Base-by-base conservation (phyloP, 208 protist genomes). In the Trypanosoma scelopori region DNA sequence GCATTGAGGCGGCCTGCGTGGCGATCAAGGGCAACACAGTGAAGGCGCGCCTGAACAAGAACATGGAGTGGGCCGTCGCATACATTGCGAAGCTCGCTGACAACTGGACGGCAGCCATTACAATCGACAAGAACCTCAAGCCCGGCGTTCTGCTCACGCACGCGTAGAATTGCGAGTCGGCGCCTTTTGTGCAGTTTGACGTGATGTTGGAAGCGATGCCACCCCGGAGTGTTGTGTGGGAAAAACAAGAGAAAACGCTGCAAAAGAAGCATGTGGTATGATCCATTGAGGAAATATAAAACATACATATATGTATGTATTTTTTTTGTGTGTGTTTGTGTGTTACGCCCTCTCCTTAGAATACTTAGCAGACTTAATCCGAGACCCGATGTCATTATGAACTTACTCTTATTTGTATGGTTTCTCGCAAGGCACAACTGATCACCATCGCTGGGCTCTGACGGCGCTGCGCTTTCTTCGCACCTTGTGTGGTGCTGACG, bases 1-100 rank as follows among this genome's bases (percentile, higher is more conserved):
- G 83, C 39, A 9, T 79, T 1, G 81, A 91, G 78, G 57, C 73
- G 25, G 65, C 56, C 50, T 94, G 83, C 71, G 66, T 78, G 37
- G 41, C 87, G 23, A 52, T 78, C 30, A 84, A 79, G 56, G 69
- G 61, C n/a, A 91, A 94, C 75, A 76, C 74, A 9, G 56, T 94
- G 61, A 90, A 91, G 75, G 79, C 79, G 9, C 75, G 78, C 35
- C 61, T 92, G 46, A 79, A 87, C 76, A 71, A 74, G 48, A 71
- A 79, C 42, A 69, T 61, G 65, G 73, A 85, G 25, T 91, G 85
- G 85, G 78, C 75, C 25, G 65, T 82, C 12, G 27, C 78, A 16
- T 94, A 91, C 79, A 81, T 91, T 22, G 73, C 69, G 15, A 84
- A 76, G 63, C 69, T 89, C 51, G 74, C 76, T 12, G 80, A 89